Conservation (phyloP, 176 grass and related monocot genomes). For the Cocos nucifera region DNA sequence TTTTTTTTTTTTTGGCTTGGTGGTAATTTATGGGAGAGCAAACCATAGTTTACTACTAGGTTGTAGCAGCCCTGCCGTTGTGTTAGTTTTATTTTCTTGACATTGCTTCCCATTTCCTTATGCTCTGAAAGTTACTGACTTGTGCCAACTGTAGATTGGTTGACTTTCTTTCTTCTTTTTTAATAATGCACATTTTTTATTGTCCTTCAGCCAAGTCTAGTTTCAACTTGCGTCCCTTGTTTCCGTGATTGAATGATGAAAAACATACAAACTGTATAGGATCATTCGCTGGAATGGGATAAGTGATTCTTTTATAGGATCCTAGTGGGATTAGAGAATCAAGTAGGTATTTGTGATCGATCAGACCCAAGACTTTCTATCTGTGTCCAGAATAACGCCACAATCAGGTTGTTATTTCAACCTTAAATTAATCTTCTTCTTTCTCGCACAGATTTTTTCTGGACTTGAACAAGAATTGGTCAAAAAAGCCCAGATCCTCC, state of each 20-base stretch:
- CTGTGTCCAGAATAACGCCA: neutral
- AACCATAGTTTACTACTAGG: too few relatives aligned
- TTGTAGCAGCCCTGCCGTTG: too few relatives aligned
- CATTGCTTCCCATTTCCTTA: too few relatives aligned
- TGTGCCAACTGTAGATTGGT: too few relatives aligned
- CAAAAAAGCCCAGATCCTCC: neutral
- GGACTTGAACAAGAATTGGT: neutral
- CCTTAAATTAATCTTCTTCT: neutral
- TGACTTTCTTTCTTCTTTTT: too few relatives aligned
- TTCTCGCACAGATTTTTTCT: neutral
- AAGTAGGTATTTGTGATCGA: neutral
- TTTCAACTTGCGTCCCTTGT: too few relatives aligned
- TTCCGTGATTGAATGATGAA: neutral
- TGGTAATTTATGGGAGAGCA: too few relatives aligned
- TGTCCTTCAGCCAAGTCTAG: too few relatives aligned
- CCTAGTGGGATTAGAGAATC: neutral
- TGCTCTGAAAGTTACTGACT: too few relatives aligned
- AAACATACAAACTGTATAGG: neutral
- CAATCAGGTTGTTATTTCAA: slow-evolving; percentile 4
- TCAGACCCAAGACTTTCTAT: slow-evolving; percentile 1
- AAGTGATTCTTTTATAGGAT: slow-evolving; percentile 5
- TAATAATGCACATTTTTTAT: too few relatives aligned
- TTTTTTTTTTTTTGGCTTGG: too few relatives aligned
- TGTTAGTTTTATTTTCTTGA: too few relatives aligned
- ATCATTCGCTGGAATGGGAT: neutral